phyloP scores from a whole-genome alignment of 352 stramenopile species.

The Lagenidium sp. region DNA sequence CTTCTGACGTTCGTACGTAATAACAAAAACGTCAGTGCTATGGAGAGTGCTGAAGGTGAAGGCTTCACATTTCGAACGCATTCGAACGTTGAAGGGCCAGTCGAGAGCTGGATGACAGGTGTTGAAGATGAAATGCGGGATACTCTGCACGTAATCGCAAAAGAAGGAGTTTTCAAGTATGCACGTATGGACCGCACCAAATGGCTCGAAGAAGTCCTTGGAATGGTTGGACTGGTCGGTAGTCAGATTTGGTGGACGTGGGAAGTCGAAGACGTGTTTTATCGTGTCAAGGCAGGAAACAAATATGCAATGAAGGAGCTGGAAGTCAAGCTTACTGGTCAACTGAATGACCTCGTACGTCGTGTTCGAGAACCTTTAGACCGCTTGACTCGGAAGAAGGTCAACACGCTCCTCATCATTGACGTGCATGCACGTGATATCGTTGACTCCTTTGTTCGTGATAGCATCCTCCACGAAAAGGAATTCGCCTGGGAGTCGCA shows the following conservation, averaged over 20 bases:
- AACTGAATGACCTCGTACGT: conserved; percentile 88
- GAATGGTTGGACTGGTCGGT: conserved; percentile 89
- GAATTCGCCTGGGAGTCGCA: conserved; percentile 89
- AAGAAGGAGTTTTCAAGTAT: conserved; percentile 92
- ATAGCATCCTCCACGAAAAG: conserved; percentile 87
- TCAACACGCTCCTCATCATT: conserved; percentile 90
- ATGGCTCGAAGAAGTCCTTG: conserved; percentile 86
- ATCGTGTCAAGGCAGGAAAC: conserved; percentile 79
- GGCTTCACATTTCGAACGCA: conserved; percentile 76
- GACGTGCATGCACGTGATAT: conserved; percentile 89
- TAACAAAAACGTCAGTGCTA: conserved; percentile 85
- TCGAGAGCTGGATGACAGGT: conserved; percentile 91
- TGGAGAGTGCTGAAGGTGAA: conserved; percentile 90
- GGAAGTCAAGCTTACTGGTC: conserved; percentile 79
- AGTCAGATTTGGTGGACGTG: conserved; percentile 94
- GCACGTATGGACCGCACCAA: conserved; percentile 72
- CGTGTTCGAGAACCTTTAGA: conserved; percentile 85
- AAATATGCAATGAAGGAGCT: conserved; percentile 94
- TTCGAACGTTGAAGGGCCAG: conserved; percentile 81
- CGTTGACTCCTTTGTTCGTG: conserved; percentile 84
- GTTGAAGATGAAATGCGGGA: conserved; percentile 88
- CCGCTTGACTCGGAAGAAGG: conserved; percentile 86
- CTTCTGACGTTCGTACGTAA: conserved; percentile 82
- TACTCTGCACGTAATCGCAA: conserved; percentile 85
- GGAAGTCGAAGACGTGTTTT: conserved; percentile 92